Base-by-base conservation (phyloP, 2,329 filamentous ascomycete genomes). In the Aspergillus fijiensis region DNA sequence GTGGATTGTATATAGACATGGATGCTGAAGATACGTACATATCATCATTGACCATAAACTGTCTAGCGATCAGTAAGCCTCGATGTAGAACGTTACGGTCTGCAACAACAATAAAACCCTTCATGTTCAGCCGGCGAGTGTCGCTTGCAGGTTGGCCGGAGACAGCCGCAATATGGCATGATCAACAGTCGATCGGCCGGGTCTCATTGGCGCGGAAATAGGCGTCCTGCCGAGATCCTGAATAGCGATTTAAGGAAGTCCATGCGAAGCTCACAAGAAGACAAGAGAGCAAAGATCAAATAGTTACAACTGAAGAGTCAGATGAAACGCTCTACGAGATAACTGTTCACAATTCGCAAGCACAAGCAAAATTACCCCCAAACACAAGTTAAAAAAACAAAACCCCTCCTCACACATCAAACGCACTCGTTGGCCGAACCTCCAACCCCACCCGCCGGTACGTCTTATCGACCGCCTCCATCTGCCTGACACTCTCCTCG, bases 381-480 rank as follows among this genome's bases (percentile, higher is more conserved):
- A 35, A 35, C 4, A 19, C 39, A 19, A 45, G 16, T n/a, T 6
- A 19, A 9, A 19, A 7, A 19, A 6, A 45, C n/a, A 19, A 45
- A 45, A 14, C 14, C 14, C 16, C 5, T 45, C 16, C 5, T 45
- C n/a, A 45, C 4, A 12, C 39, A 27, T 54, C n/a, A 35, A 54
- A 53, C 23, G 58, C 57, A 45, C 58, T 64, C 1, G 62, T 63
- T 12, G 63, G 62, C 25, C 66, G 29, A 3, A 57, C 5, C 21
- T 56, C 51, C 52, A 79, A 60, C 5, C 75, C 76, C 29, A 70
- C 70, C 69, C 80, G 80, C 58, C 71, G 67, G 64, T 83, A 83
- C 2, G 76, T 78, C 71, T 76, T 74, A 64, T 84, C 82, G 31
- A 83, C 67, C 70, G 79, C 78, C 65, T 72, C 71, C 76, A 80